Percentiles rank a stretch among this genome's conserved stretches.
phyloP scores from a whole-genome alignment of 768 basidiomycete genomes.

The Amanita polypyramis region DNA sequence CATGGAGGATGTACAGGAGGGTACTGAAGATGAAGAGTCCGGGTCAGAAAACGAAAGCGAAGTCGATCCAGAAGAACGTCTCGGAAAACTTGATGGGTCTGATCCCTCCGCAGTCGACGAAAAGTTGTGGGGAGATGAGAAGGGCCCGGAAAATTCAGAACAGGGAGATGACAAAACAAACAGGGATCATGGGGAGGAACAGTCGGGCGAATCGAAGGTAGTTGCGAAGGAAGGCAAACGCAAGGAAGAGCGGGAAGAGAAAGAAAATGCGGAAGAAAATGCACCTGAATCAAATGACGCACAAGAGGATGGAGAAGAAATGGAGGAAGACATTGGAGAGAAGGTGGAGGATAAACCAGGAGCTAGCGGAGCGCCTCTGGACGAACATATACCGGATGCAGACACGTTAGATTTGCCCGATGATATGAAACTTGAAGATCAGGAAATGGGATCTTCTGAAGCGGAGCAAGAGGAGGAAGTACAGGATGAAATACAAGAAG shows the following conservation, averaged over 20 bases:
- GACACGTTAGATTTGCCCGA: slow-evolving; percentile 87
- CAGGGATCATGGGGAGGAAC: slow-evolving; percentile 46
- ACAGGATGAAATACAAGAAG: slow-evolving; percentile 21
- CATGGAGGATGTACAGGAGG: slow-evolving; percentile 71
- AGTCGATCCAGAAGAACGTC: slow-evolving; percentile 68
- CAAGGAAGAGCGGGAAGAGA: slow-evolving; percentile 20
- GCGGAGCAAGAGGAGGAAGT: slow-evolving; percentile 15
- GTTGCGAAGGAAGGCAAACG: slow-evolving; percentile 66
- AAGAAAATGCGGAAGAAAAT: slow-evolving; percentile 17
- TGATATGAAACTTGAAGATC: slow-evolving; percentile 55
- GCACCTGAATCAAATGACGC: slow-evolving; percentile 7
- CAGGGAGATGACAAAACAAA: slow-evolving; percentile 46
- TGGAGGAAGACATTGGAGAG: slow-evolving; percentile 16
- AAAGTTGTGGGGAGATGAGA: slow-evolving; percentile 92
- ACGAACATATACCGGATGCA: slow-evolving; percentile 69
- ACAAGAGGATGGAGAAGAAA: slow-evolving; percentile 13
- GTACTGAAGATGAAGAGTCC: slow-evolving; percentile 35
- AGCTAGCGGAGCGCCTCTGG: slow-evolving; percentile 55
- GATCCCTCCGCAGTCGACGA: slow-evolving; percentile 88
- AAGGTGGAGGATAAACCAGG: slow-evolving; percentile 32
- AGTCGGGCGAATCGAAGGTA: slow-evolving; percentile 51
- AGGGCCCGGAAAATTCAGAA: slow-evolving; percentile 40
- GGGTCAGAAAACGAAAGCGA: slow-evolving; percentile 43
- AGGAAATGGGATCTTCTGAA: slow-evolving; percentile 20
- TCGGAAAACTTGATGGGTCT: slow-evolving; percentile 71